Conservation (phyloP, 2,329 filamentous ascomycete genomes). For the Penicillium sp. region DNA sequence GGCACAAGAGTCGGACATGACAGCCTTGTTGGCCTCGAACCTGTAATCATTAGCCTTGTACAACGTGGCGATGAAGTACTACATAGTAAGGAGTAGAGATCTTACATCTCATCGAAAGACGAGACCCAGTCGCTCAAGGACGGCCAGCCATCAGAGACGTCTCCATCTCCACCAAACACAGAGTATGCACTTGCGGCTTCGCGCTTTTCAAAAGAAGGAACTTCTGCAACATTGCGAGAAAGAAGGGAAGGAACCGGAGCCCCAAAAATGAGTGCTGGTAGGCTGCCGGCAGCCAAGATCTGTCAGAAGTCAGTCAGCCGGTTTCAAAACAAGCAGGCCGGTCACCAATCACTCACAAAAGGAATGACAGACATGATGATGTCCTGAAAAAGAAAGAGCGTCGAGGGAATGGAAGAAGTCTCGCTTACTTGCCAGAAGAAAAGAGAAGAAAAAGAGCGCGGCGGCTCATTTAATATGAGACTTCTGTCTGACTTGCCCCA, state of each 20-base stretch:
- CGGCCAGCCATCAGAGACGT: conserved; percentile 27
- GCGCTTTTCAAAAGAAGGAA: conserved; percentile 10
- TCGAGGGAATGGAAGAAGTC: conserved; percentile 15
- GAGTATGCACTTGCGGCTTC: conserved; percentile 5
- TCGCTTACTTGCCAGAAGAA: conserved; percentile 14
- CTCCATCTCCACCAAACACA: conserved; percentile 13
- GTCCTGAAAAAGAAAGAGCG: conserved; percentile 9
- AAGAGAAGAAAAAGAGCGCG: background rate
- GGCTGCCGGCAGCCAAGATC: conserved; percentile 16
- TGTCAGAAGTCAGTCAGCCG: background rate
- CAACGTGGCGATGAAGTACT: too few relatives aligned
- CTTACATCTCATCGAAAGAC: conserved; percentile 11
- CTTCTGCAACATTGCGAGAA: conserved; percentile 10
- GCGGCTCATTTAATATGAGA: background rate
- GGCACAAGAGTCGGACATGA: conserved; percentile 8
- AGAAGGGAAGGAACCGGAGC: conserved; percentile 13
- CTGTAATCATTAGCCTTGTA: background rate
- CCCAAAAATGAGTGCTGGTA: conserved; percentile 15
- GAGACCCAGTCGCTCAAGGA: conserved; percentile 23
- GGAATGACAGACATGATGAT: conserved; percentile 16
- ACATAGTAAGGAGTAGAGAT: background rate
- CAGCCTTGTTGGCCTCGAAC: conserved; percentile 9
- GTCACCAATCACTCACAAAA: conserved; percentile 4
- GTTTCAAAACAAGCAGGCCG: background rate
- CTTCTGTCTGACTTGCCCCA: background rate